These are phyloP conservation scores for Mortierella sp. DNA, from an alignment of 371 early-diverging fungal genomes.

Conservation along the genomic window DNA sequence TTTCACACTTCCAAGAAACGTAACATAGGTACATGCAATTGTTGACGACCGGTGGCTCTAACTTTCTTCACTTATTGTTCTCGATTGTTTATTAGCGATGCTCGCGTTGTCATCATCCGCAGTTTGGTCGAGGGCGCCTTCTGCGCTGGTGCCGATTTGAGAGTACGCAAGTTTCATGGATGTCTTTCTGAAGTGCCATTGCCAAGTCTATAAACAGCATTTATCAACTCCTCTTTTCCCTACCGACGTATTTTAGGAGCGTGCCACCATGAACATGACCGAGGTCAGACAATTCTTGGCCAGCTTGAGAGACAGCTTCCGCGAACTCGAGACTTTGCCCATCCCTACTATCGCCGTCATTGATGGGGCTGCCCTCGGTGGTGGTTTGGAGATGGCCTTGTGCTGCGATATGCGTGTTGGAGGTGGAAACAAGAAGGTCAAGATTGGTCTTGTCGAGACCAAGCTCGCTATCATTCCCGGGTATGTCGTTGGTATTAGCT, in stretches of 20 bases:
- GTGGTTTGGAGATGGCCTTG: slow-evolving; percentile 95
- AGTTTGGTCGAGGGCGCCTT: slow-evolving; percentile 90
- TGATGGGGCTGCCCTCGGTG: slow-evolving; percentile 96
- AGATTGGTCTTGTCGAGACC: slow-evolving; percentile 95
- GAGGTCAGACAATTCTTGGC: slow-evolving; percentile 92
- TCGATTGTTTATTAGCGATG: slow-evolving; percentile 56
- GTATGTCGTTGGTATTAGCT: slow-evolving; percentile 56
- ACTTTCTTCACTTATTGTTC: background rate
- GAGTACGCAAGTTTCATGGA: slow-evolving; percentile 64
- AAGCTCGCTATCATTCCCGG: slow-evolving; percentile 97
- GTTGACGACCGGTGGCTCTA: background rate
- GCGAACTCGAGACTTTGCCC: slow-evolving; percentile 90
- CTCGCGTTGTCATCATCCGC: slow-evolving; percentile 87
- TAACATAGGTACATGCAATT: background rate
- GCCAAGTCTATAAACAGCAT: background rate
- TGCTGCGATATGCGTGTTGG: slow-evolving; percentile 94
- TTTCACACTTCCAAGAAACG: background rate
- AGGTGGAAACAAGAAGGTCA: slow-evolving; percentile 74
- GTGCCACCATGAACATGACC: slow-evolving; percentile 83
- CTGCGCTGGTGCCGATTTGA: slow-evolving; percentile 97
- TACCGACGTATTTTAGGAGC: slow-evolving; percentile 72
- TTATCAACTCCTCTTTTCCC: background rate
- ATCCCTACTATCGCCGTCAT: slow-evolving; percentile 96
- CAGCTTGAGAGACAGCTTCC: slow-evolving; percentile 81
- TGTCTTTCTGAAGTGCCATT: background rate